phyloP scores from a whole-genome alignment of 2,329 filamentous ascomycete genomes.

The Gaeumannomyces sp. region DNA sequence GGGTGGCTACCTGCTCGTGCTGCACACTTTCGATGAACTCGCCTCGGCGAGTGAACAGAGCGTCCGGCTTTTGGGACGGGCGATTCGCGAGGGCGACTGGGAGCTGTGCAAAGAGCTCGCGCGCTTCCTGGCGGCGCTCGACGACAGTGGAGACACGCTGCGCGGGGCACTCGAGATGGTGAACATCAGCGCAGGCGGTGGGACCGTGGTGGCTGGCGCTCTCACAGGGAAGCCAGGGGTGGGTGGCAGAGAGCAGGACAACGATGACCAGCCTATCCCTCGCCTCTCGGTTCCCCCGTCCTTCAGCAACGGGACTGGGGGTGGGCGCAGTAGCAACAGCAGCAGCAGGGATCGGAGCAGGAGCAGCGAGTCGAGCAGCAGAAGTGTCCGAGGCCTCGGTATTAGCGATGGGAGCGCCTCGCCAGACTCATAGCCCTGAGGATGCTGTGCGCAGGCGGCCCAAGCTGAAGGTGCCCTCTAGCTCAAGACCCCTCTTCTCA shows the following conservation, averaged over 20 bases:
- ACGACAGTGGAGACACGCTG: constrained; percentile 77
- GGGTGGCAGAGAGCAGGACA: neutral
- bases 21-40: constrained; percentile 75
- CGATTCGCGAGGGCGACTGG: constrained; percentile 84
- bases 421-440: neutral
- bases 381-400: constrained; percentile 6
- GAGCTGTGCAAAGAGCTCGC: constrained; percentile 93
- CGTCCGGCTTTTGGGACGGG: constrained; percentile 72
- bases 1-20: constrained; percentile 88
- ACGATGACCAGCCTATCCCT: neutral
- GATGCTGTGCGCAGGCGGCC: neutral
- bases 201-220: constrained; percentile 16
- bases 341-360: constrained; percentile 4
- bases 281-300: constrained; percentile 1
- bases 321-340: neutral
- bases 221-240: neutral
- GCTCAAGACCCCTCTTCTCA: no score
- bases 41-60: constrained; percentile 67
- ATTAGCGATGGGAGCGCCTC: neutral
- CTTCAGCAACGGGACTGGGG: neutral
- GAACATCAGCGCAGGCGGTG: constrained; percentile 30
- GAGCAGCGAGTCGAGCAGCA: constrained; percentile 7
- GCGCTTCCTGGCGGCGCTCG: constrained; percentile 88
- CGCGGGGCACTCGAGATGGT: constrained; percentile 63
- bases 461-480: neutral